These are phyloP conservation scores for Fusarium sp. DNA, from an alignment of 2,329 filamentous ascomycete species.

Conservation along the genomic window DNA sequence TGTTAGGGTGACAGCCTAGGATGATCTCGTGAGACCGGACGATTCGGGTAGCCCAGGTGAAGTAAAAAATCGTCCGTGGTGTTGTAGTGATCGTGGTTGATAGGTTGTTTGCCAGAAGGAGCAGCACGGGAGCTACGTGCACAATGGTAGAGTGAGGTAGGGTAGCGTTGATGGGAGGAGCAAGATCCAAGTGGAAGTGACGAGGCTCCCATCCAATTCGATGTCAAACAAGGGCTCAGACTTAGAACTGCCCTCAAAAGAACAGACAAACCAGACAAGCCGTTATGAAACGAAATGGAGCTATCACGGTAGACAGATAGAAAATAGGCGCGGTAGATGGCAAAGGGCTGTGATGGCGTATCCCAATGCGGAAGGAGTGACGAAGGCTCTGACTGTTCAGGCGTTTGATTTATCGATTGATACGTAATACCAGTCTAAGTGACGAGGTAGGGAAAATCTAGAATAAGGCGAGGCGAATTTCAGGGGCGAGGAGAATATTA, in stretches of 20 bases:
- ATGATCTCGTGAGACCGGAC: background rate
- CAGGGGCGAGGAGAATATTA: background rate
- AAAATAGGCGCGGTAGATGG: background rate
- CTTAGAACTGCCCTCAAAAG: background rate
- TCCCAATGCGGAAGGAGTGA: constrained; percentile 24
- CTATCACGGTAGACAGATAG: constrained; percentile 3
- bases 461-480: background rate
- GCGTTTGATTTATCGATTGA: constrained; percentile 1
- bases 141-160: background rate
- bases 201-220: constrained; percentile 5
- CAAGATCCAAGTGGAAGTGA: background rate
- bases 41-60: background rate
- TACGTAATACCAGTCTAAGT: background rate
- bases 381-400: constrained; percentile 9
- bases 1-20: background rate
- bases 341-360: background rate
- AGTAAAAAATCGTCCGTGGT: background rate
- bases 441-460: background rate
- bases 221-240: constrained; percentile 17
- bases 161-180: background rate
- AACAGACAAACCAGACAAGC: background rate
- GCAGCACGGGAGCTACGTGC: background rate
- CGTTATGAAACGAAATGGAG: constrained; percentile 1
- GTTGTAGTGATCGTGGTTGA: constrained; percentile 7
- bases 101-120: constrained; percentile 2